Base-by-base conservation (phyloP, 768 basidiomycete species). In the Phanerodontia chrysosporium region DNA sequence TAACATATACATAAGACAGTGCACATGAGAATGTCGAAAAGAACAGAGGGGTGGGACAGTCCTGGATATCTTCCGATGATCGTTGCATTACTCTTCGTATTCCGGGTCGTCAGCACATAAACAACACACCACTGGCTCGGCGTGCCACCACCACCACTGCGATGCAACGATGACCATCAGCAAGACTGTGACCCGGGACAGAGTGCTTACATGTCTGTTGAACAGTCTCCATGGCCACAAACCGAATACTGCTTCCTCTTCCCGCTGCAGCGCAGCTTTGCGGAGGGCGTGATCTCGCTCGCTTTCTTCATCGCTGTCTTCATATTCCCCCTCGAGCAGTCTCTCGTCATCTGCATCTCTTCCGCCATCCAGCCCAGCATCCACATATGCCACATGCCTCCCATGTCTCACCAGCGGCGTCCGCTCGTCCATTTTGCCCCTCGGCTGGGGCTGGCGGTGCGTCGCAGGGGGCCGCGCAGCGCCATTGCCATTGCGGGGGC, bases 81-180 rank as follows among this genome's bases (percentile, higher is more conserved):
- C 12, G 45, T 55, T 14, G 39, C 48, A 45, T 66, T 58, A 75
- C 30, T 74, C 72, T 46, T 85, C 83, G 2, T 78, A 76, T 9
- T 89, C 89, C 14, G 80, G 75, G 30, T 81, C 69, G 60, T 74
- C 76, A 9, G 69, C 66, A 67, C 83, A 86, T 53, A 78, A 78
- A 70, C 87, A 91, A 65, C 83, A 84, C 10, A 88, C 53, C 21
- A 87, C 67, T 4, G 85, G 82, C 64, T 87, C 83, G 1, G 88
- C 53, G 55, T 83, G 82, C 87, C 86, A 88, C 86, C 86, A 84
- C 90, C 91, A 93, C 90, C 90, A 92, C 90, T 92, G 62, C 54
- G 39, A 36, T 13, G 22, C 1, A 36, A 36, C 21, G 29, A 51
- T 55, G 32, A 14, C 36, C 21, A 39, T 21, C 35, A 16, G 22